These are phyloP conservation scores for Sporothrix humicola DNA, from an alignment of 2,329 filamentous ascomycete species.

Conservation along the genomic window DNA sequence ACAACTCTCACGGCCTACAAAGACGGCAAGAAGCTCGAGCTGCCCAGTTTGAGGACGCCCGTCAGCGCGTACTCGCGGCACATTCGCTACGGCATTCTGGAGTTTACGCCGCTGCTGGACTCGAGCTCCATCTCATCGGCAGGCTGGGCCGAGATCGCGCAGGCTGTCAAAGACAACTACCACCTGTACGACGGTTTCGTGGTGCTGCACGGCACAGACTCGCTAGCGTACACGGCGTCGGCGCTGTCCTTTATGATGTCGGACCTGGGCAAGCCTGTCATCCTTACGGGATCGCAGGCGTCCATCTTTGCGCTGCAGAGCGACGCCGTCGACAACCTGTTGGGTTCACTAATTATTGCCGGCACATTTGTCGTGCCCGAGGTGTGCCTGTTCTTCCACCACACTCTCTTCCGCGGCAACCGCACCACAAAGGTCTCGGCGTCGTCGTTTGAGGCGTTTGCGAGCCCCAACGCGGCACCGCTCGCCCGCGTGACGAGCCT, in stretches of 20 bases:
- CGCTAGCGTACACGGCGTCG: slow-evolving; percentile 85
- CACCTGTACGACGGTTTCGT: slow-evolving; percentile 89
- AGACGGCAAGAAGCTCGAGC: slow-evolving; percentile 55
- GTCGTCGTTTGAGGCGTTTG: slow-evolving; percentile 85
- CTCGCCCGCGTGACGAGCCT: slow-evolving; percentile 81
- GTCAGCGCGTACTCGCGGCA: slow-evolving; percentile 79
- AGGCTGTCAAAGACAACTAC: slow-evolving; percentile 82
- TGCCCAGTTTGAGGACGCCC: slow-evolving; percentile 78
- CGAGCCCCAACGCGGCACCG: slow-evolving; percentile 82
- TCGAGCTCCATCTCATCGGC: slow-evolving; percentile 86
- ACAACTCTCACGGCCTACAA: slow-evolving; percentile 57
- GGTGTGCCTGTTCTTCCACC: slow-evolving; percentile 92
- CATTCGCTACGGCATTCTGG: slow-evolving; percentile 81
- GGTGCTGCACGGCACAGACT: slow-evolving; percentile 89
- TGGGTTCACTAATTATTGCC: slow-evolving; percentile 86
- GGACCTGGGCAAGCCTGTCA: slow-evolving; percentile 87
- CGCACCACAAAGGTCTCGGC: slow-evolving; percentile 86
- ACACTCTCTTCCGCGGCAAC: slow-evolving; percentile 87
- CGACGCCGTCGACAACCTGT: slow-evolving; percentile 87
- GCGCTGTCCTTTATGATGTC: slow-evolving; percentile 92
- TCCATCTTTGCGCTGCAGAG: slow-evolving; percentile 91
- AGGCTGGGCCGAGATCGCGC: slow-evolving; percentile 85
- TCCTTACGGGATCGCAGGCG: slow-evolving; percentile 81
- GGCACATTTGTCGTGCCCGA: slow-evolving; percentile 93
- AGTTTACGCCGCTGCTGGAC: slow-evolving; percentile 84